These are phyloP conservation scores for Flaveria sonorensis DNA, from an alignment of 129 eudicot genomes.

Conservation along the genomic window DNA sequence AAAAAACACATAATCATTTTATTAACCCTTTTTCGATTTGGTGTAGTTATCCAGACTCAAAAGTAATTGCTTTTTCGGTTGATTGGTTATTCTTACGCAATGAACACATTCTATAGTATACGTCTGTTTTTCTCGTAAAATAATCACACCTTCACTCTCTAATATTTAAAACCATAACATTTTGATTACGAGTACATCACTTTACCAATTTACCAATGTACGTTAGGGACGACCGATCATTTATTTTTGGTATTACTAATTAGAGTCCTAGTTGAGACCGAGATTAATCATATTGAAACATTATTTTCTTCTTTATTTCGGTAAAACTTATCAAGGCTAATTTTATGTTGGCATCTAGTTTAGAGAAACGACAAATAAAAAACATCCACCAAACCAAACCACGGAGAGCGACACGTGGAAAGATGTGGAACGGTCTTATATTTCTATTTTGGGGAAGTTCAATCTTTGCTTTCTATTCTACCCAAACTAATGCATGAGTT, in stretches of 20 bases:
- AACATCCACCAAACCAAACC: conserved; percentile 53
- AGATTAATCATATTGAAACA: conserved; percentile 12
- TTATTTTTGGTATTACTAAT: not conserved
- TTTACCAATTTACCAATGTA: too few relatives aligned
- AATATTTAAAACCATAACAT: too few relatives aligned
- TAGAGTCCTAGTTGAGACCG: not conserved
- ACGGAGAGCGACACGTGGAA: conserved; percentile 47
- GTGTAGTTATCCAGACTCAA: not conserved
- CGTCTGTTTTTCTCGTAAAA: too few relatives aligned
- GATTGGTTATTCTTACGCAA: not conserved
- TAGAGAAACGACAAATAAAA: conserved; percentile 21
- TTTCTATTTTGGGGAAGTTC: conserved; percentile 47
- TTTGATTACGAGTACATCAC: too few relatives aligned
- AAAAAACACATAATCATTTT: too few relatives aligned
- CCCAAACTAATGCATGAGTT: conserved; percentile 42
- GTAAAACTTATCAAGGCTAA: conserved; percentile 23
- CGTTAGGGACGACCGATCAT: not conserved
- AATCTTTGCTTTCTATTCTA: conserved; percentile 48
- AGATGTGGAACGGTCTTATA: conserved; percentile 28
- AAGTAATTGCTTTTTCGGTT: conserved; percentile 2
- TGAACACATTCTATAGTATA: too few relatives aligned
- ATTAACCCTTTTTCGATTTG: not conserved
- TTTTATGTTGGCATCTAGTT: conserved; percentile 24
- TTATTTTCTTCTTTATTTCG: conserved; percentile 13
- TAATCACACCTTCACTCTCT: too few relatives aligned